Evolutionary conservation across 768 basidiomycete species (phyloP), one percentile per base, ranked within the genome.

Genomic region (Hygrophorus pudorinus): DNA sequence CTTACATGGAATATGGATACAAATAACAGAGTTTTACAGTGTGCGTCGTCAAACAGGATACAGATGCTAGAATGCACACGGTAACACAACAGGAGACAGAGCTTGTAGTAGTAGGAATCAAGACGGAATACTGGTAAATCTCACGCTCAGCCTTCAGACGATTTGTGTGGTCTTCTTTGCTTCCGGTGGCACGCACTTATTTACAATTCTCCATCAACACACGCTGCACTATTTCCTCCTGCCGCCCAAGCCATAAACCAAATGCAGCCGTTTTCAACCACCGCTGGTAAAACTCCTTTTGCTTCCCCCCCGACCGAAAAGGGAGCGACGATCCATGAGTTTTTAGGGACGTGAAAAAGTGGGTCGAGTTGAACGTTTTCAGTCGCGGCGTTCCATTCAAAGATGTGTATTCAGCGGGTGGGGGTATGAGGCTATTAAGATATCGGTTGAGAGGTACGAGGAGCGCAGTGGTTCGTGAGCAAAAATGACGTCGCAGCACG

Each of bases 401-500:
- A 27, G 72, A 59, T 27, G 24, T 24, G 24, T 56, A 51, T 52
- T 80, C 78, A 6, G 67, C 61, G 5, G 78, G 81, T 14, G 78
- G 72, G 46, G 88, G 87, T 59, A 92, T 88, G 38, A 93, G 73
- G 1, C 83, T 82, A 48, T 86, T 84, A 33, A 97, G 79, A 67
- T 97, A 97, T 51, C 93, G 78, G 53, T 93, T 82, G 4, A 98
- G 72, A 0, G 94, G 94, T 2, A 87, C 81, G 16, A 97, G 75
- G 48, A 98, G 71, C 43, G 82, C 82, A 14, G 83, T 85, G 1
- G 94, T 90, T 36, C 93, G 74, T 32, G 84, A 76, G 42, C 79
- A 79, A 59, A 98, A 90, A 56, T 97, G 90, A 37, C 78, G 70
- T 17, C 88, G 79, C 10, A 94, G 67, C 43, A 65, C 72, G 42